Base-by-base conservation (phyloP, 108 stramenopile species). In the Seminavis robusta region DNA sequence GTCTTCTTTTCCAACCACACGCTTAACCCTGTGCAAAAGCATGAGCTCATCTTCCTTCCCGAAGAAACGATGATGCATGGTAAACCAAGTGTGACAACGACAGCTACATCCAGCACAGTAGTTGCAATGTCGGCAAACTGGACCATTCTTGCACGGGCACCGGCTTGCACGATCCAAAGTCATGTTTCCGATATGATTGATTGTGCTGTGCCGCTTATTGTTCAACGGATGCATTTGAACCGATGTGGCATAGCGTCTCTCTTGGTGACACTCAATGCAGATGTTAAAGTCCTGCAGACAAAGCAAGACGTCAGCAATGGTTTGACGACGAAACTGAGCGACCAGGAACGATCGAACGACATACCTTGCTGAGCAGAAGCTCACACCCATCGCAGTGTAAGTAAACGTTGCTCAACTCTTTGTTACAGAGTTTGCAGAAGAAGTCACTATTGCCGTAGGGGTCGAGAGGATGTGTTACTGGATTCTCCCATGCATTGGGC, bases 381-480 rank as follows among this genome's bases (percentile, higher is more conserved):
- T 95, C 89, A 51, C 94, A 95, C 4, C 94, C 94, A 44, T 80
- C 75, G 55, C 94, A 95, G 45, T 95, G 94, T 63, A 82, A 86
- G 62, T 90, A 95, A 2, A 79, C 62, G 60, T 92, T 95, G 10
- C 75, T 83, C 34, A 95, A 46, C 49, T 95, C 94, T 50, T 80
- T 73, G 30, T 48, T 42, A 56, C 89, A 92, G 1, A 81, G 57
- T 47, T 69, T 72, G 69, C 91, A 95, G 24, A 68, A 63, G 53
- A 83, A 91, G 39, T 83, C 86, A 37, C 9, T 37, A n/a, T n/a
- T 54, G 15, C 87, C 83, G 43, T 77, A 80, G 1, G 78, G 77
- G 48, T 80, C 71, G 25, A 79, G 6, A 20, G 61, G 28, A 50
- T 31, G 68, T 25, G 52, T 24, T 27, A 33, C 58, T 15, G 55